Conservation (phyloP, 257 asterid species). For the Eucommia ulmoides region DNA sequence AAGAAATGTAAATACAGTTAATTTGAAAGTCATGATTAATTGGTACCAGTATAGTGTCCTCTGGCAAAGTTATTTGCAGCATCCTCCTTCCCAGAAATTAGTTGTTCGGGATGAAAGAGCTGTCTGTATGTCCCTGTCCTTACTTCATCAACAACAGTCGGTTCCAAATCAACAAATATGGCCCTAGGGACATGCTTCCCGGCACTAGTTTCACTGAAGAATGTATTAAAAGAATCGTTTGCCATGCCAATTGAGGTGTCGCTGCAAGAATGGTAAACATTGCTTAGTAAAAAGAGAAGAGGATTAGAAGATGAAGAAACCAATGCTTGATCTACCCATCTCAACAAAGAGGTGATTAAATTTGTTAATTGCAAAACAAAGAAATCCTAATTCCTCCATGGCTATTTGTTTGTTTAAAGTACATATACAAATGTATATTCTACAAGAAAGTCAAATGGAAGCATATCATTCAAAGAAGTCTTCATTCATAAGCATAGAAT, state of each 20-base stretch:
- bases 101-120: constrained; percentile 95
- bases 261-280: no score
- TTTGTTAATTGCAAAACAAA: no score
- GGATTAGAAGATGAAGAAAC: no score
- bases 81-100: constrained; percentile 89
- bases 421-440: no score
- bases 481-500: no score
- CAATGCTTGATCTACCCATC: no score
- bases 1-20: neutral
- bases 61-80: constrained; percentile 91
- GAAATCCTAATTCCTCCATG: no score
- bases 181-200: constrained; percentile 95
- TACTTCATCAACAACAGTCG: constrained; percentile 84
- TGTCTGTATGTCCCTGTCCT: constrained; percentile 75
- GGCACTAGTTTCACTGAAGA: constrained; percentile 83
- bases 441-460: no score
- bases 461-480: no score
- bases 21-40: neutral
- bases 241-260: constrained; percentile 55
- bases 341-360: no score
- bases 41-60: constrained; percentile 84
- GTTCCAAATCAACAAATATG: constrained; percentile 82
- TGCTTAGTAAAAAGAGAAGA: no score
- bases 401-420: no score
- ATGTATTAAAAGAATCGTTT: constrained; percentile 85